Conservation (phyloP, 345 rosid genomes). For the Stellera chamaejasme region DNA sequence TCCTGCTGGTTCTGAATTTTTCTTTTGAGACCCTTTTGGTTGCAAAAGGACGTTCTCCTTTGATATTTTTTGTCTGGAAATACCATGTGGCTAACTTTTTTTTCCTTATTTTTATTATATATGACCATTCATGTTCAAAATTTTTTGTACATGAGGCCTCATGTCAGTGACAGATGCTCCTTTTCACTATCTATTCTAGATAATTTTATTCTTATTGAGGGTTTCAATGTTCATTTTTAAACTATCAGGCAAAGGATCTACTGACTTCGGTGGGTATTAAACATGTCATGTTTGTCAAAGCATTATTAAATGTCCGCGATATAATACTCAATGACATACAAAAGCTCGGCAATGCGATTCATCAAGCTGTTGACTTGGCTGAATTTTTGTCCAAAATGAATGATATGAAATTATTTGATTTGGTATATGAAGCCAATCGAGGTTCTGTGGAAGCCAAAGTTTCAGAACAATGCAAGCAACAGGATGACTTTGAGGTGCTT, state of each 20-base stretch:
- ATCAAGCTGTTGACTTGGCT: constrained; percentile 39
- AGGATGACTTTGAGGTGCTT: constrained; percentile 73
- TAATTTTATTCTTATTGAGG: neutral
- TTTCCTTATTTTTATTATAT: no score
- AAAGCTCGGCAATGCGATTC: constrained; percentile 55
- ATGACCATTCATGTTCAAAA: no score
- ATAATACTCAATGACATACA: constrained; percentile 53
- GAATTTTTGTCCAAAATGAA: constrained; percentile 45
- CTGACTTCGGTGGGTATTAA: constrained; percentile 36
- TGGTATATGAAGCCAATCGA: constrained; percentile 28
- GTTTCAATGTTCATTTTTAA: constrained; percentile 17
- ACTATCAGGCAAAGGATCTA: constrained; percentile 45
- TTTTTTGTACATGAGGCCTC: no score
- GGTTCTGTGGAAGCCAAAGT: constrained; percentile 26
- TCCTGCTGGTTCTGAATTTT: no score
- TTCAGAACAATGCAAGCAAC: constrained; percentile 57
- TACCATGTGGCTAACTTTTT: no score
- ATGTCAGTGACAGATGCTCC: no score
- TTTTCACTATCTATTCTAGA: no score
- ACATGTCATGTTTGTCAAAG: constrained; percentile 46
- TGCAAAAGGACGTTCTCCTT: no score
- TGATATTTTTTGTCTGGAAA: no score
- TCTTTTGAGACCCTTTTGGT: no score
- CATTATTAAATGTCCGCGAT: constrained; percentile 59
- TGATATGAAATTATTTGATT: constrained; percentile 32